phyloP scores from a whole-genome alignment of 148 eudicot species.

The Spergularia bocconei region DNA sequence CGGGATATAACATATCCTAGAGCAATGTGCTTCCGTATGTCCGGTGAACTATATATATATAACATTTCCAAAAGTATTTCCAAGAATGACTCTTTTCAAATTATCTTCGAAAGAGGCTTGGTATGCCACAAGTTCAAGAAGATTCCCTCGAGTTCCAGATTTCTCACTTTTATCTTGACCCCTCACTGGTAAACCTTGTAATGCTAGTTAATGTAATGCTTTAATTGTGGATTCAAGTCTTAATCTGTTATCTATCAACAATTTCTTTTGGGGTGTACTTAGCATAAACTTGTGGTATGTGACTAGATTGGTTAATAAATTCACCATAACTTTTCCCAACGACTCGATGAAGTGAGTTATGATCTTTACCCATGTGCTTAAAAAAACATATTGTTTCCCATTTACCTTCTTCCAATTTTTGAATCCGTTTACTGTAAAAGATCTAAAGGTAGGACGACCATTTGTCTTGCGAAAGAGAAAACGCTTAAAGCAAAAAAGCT shows the following conservation, averaged over 20 bases:
- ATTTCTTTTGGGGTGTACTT: neutral
- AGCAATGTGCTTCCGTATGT: too few species aligned
- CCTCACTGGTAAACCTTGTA: slow-evolving; percentile 6
- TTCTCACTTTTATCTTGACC: slow-evolving; percentile 7
- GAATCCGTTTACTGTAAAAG: neutral
- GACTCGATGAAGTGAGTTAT: neutral
- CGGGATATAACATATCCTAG: too few species aligned
- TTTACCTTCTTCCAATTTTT: neutral
- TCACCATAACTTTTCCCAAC: neutral
- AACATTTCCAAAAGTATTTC: neutral
- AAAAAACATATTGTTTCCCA: neutral
- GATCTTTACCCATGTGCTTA: neutral
- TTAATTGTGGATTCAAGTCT: neutral
- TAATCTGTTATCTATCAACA: neutral
- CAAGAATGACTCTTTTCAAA: too few species aligned
- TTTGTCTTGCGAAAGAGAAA: neutral
- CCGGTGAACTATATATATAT: neutral
- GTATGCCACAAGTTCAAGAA: neutral
- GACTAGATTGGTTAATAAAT: neutral
- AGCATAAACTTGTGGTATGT: neutral
- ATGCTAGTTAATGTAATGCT: neutral
- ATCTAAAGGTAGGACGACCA: neutral
- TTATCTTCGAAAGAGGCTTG: too few species aligned
- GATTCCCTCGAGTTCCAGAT: neutral
- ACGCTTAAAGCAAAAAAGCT: neutral